phyloP scores from a whole-genome alignment of 2,329 filamentous ascomycete species.

The Penicillium sp. region DNA sequence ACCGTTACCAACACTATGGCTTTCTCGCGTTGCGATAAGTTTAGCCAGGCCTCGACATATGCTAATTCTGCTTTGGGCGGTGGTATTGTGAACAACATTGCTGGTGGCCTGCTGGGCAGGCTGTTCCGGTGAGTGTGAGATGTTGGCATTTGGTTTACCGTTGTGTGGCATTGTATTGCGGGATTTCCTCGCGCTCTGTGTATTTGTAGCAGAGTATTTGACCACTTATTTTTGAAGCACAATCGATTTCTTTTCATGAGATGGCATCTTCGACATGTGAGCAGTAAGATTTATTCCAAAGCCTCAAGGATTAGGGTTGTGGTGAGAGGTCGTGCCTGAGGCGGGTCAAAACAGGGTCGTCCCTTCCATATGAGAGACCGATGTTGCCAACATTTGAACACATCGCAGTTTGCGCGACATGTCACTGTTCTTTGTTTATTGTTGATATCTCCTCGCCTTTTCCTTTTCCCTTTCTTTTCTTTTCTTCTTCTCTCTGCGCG shows the following conservation, averaged over 20 bases:
- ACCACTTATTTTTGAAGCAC: constrained; percentile 8
- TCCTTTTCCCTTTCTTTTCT: not conserved
- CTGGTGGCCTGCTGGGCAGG: constrained; percentile 53
- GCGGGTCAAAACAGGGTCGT: not conserved
- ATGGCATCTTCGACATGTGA: not conserved
- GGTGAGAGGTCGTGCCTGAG: not conserved
- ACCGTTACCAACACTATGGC: constrained; percentile 52
- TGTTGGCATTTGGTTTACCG: not conserved
- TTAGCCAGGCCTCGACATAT: constrained; percentile 56
- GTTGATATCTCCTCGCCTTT: not conserved
- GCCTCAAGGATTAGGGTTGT: not conserved
- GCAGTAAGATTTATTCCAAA: no score
- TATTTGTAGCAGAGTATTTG: constrained; percentile 5
- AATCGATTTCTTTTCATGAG: not conserved
- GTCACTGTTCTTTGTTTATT: not conserved
- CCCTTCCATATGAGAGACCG: not conserved
- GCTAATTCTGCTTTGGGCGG: constrained; percentile 55
- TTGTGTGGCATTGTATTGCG: not conserved
- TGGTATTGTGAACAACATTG: constrained; percentile 53
- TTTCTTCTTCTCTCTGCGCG: not conserved
- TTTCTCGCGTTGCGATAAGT: constrained; percentile 51
- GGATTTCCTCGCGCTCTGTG: constrained; percentile 1
- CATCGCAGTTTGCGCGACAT: no score
- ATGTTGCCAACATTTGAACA: no score
- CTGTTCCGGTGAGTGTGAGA: constrained; percentile 46